A percentile compares a stretch with the other conserved stretches of the same genome.
These are phyloP conservation scores for Areca catechu DNA, from an alignment of 176 grass and related monocot genomes.

Conservation along the genomic window DNA sequence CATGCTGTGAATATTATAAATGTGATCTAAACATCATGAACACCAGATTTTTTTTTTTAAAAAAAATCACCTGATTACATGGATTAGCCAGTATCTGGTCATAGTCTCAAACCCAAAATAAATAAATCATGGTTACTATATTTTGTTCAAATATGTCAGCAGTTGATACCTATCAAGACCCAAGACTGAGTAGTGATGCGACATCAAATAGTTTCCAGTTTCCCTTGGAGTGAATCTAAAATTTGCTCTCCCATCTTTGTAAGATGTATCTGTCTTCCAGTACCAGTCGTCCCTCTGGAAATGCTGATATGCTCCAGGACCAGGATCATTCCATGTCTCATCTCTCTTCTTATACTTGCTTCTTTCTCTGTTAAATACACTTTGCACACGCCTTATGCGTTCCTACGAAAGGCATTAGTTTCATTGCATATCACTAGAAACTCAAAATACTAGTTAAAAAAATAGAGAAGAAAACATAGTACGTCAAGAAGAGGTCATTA, in stretches of 20 bases:
- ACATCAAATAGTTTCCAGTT: conserved; percentile 27
- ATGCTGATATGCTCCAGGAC: conserved; percentile 42
- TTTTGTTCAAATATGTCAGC: neutral
- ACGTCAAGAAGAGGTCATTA: too few species aligned
- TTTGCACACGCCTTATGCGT: conserved; percentile 60
- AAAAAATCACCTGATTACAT: too few species aligned
- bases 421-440: too few species aligned
- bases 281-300: conserved; percentile 57
- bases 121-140: too few species aligned
- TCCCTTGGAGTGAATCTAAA: conserved; percentile 35
- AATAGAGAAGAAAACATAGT: too few species aligned
- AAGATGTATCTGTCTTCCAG: conserved; percentile 36
- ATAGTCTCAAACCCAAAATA: too few species aligned
- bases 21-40: too few species aligned
- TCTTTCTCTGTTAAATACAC: conserved; percentile 64
- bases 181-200: conserved; percentile 68
- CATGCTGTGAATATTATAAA: too few species aligned
- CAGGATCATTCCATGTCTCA: conserved; percentile 28
- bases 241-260: conserved; percentile 51
- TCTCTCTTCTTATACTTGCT: conserved; percentile 42
- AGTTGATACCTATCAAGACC: conserved; percentile 55
- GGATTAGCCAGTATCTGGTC: too few species aligned
- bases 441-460: too few species aligned
- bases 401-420: conserved; percentile 39
- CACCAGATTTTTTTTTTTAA: too few species aligned